phyloP scores from a whole-genome alignment of 352 stramenopile genomes.

The Thraustochytrium sp. region DNA sequence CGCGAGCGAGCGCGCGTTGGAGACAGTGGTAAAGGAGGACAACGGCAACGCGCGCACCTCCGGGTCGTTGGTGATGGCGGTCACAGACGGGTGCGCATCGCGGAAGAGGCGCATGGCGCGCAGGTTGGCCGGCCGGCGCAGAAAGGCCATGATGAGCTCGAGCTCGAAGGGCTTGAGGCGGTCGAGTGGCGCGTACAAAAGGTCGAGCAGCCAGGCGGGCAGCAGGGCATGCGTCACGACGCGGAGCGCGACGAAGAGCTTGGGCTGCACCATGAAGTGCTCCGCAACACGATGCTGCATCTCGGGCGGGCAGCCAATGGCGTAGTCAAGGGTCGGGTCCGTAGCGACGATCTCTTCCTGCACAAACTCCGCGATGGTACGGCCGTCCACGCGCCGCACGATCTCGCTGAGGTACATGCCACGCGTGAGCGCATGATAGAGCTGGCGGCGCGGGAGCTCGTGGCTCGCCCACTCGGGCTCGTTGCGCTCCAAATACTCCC shows the following conservation, averaged over 20 bases:
- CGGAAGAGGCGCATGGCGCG: background rate
- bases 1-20: background rate
- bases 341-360: slow-evolving; percentile 17
- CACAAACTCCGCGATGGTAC: background rate
- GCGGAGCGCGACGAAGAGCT: background rate
- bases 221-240: background rate
- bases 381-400: slow-evolving; percentile 1
- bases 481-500: background rate
- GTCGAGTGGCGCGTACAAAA: background rate
- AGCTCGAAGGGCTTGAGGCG: background rate
- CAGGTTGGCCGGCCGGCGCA: background rate
- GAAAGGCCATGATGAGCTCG: background rate
- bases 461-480: background rate
- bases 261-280: background rate
- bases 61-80: background rate
- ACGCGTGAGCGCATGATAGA: slow-evolving; percentile 18
- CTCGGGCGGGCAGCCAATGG: background rate
- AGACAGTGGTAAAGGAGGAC: background rate
- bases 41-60: background rate
- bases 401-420: slow-evolving; percentile 20
- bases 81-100: background rate
- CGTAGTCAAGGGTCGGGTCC: background rate
- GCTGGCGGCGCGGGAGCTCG: background rate
- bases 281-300: background rate
- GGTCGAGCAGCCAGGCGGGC: background rate